A percentile compares a stretch with the other conserved stretches of the same genome.
Conservation (phyloP, 495 filamentous ascomycete genomes). For the Annulohypoxylon maeteangense region DNA sequence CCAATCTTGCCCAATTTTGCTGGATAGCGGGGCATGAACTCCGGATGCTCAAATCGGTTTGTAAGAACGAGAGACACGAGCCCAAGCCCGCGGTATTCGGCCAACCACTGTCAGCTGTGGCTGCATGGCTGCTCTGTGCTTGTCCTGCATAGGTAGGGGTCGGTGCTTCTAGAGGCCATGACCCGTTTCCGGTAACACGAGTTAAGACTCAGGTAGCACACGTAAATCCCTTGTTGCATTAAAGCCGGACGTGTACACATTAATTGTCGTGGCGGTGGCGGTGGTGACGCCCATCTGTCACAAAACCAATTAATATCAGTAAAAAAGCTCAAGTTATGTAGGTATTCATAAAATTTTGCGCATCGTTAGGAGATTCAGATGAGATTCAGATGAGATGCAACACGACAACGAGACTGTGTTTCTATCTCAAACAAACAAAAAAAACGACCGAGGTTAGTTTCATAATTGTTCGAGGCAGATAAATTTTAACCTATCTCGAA, state of each 20-base stretch:
- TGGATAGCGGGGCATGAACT: not conserved
- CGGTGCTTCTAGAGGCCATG: constrained; percentile 13
- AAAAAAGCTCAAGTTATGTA: constrained; percentile 34
- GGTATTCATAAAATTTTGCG: constrained; percentile 33
- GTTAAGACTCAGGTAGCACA: constrained; percentile 9
- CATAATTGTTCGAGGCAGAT: constrained; percentile 21
- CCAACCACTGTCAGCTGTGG: constrained; percentile 11
- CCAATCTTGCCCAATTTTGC: constrained; percentile 17
- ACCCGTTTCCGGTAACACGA: constrained; percentile 28
- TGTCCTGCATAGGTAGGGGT: constrained; percentile 18
- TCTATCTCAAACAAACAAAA: constrained; percentile 46
- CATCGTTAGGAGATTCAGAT: constrained; percentile 35
- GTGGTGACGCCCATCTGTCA: constrained; percentile 52
- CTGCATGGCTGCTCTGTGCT: constrained; percentile 20
- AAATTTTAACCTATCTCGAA: constrained; percentile 7
- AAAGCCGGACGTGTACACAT: constrained; percentile 16
- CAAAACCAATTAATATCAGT: constrained; percentile 46
- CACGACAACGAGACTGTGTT: constrained; percentile 29
- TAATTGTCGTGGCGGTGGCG: constrained; percentile 40
- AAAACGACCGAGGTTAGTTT: constrained; percentile 31
- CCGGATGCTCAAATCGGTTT: constrained; percentile 17
- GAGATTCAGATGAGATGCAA: constrained; percentile 36
- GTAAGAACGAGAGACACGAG: constrained; percentile 7
- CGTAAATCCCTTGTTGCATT: constrained; percentile 10
- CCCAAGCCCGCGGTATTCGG: constrained; percentile 16